Conservation (phyloP, 2,329 filamentous ascomycete species). For the Aspergillus proliferans region DNA sequence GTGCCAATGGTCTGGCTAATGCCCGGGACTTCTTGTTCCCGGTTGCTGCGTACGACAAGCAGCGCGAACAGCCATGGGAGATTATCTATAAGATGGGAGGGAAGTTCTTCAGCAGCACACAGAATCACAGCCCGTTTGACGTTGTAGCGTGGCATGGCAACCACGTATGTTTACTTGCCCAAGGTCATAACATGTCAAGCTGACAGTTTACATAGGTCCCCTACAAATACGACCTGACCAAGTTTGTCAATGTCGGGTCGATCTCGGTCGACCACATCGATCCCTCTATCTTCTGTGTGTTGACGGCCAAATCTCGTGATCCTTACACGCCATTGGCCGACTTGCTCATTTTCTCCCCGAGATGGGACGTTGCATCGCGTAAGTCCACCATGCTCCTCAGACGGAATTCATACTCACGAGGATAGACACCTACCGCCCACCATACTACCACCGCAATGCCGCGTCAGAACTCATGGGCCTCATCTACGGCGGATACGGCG, state of each 20-base stretch:
- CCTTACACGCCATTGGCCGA: constrained; percentile 30
- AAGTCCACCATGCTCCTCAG: constrained; percentile 3
- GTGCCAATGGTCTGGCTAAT: constrained; percentile 61
- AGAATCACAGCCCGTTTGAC: constrained; percentile 63
- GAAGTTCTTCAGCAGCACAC: constrained; percentile 54
- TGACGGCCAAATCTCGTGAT: constrained; percentile 35
- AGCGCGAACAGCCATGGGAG: constrained; percentile 50
- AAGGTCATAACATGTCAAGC: neutral
- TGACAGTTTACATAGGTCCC: constrained; percentile 19
- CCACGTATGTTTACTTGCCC: constrained; percentile 35
- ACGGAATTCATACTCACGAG: neutral
- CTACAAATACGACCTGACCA: constrained; percentile 38
- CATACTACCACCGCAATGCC: constrained; percentile 39
- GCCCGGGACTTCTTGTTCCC: constrained; percentile 60
- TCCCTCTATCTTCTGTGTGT: constrained; percentile 36
- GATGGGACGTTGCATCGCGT: constrained; percentile 36
- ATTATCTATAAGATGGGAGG: constrained; percentile 59
- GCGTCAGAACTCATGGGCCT: constrained; percentile 36
- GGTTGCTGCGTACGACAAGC: constrained; percentile 51
- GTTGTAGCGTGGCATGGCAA: constrained; percentile 69
- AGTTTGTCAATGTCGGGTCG: constrained; percentile 36
- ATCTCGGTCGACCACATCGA: constrained; percentile 38
- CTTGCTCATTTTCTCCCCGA: constrained; percentile 35
- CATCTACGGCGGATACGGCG: constrained; percentile 30
- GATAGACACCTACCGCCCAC: constrained; percentile 34